Evolutionary conservation across 2,329 filamentous ascomycete genomes (phyloP), one percentile per base, ranked within the genome.

Genomic region (Xylariaceae sp.): DNA sequence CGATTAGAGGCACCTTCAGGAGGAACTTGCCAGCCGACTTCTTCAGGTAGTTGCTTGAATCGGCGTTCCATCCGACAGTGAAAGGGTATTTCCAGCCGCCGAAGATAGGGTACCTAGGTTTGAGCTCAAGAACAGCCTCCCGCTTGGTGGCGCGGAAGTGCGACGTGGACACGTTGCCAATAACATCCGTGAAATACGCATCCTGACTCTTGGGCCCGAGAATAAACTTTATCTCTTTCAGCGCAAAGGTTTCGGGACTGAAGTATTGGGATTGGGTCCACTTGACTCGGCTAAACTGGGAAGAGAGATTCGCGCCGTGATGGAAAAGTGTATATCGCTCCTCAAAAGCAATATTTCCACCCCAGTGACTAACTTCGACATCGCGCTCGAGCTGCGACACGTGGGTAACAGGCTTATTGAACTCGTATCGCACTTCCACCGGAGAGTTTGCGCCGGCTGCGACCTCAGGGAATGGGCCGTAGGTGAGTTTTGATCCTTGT

Each of bases 11-110:
- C 7, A 96, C 86, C 67, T 89, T 95, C 56, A 99, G 80, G 9
- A 95, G 80, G 66, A 89, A 95, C n/a, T 83, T 81, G 55, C 89
- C 84, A 22, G 79, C 80, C 43, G 77, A 74, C 40, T 81, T 77
- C 63, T 77, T 82, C 64, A 99, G 70, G 70, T 89, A 94, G 53
- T 81, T 83, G 65, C 84, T 84, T 26, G 95, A 79, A 61, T 95
- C 84, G 49, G 88, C 86, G 74, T 97, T 95, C 94, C 94, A 99
- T 62, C 94, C 94, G 53, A 97, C 85, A 55, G 88, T 89, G 77
- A 97, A 99, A 61, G 89, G 94, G 73, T 96, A 97, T 73, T 95
- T 96, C 94, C 94, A 99, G 56, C 89, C 91, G 56, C 94, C 94
- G 66, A 96, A 99, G 21, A 99, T 72, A n/a, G 94, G 94, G 72